A percentile compares a stretch with the other conserved stretches of the same genome.
Conservation (phyloP, 2,329 filamentous ascomycete species). For the Fusarium udum region DNA sequence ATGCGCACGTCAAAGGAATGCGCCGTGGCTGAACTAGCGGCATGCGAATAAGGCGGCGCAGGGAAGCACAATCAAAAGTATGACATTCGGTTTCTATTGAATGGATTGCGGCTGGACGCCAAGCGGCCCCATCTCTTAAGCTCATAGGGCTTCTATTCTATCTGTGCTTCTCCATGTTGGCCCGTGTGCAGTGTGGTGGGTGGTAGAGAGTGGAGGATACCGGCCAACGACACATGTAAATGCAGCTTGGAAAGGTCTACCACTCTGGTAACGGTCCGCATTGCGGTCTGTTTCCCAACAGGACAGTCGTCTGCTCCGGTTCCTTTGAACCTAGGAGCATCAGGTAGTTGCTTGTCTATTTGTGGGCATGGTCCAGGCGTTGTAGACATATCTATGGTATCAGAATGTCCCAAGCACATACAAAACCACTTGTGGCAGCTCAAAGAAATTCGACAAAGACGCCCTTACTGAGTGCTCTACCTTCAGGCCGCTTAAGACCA, state of each 20-base stretch:
- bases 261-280: slow-evolving; percentile 33
- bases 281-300: slow-evolving; percentile 35
- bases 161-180: slow-evolving; percentile 33
- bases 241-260: slow-evolving; percentile 40
- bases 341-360: slow-evolving; percentile 42
- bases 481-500: slow-evolving; percentile 31
- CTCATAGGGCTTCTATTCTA: slow-evolving; percentile 21
- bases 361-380: slow-evolving; percentile 39
- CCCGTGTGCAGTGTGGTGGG: slow-evolving; percentile 21
- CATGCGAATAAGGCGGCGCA: slow-evolving; percentile 35
- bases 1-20: slow-evolving; percentile 39
- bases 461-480: slow-evolving; percentile 18
- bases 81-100: slow-evolving; percentile 36
- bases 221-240: slow-evolving; percentile 42
- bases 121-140: slow-evolving; percentile 32
- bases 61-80: slow-evolving; percentile 32
- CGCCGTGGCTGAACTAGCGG: slow-evolving; percentile 40
- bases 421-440: slow-evolving; percentile 34
- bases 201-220: slow-evolving; percentile 4
- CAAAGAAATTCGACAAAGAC: slow-evolving; percentile 42
- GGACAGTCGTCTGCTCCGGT: slow-evolving; percentile 19
- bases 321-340: slow-evolving; percentile 35
- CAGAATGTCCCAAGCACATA: slow-evolving; percentile 31
- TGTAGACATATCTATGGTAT: slow-evolving; percentile 28
- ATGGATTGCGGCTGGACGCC: slow-evolving; percentile 34